phyloP scores from a whole-genome alignment of 106 monocot genomes.

The Cymbidium sinense region DNA sequence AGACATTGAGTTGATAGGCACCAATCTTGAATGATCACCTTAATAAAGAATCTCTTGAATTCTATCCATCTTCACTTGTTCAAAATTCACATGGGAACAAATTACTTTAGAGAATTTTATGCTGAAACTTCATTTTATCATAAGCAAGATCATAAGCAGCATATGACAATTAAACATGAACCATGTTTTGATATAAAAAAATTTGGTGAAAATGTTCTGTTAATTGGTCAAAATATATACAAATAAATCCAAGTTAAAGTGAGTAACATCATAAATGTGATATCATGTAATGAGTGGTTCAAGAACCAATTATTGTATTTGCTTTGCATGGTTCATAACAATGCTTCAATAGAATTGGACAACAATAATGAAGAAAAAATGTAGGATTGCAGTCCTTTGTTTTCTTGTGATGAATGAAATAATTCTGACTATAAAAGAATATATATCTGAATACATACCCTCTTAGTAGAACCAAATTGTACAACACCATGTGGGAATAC shows the following conservation, averaged over 20 bases:
- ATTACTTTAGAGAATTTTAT: neutral
- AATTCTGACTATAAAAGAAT: neutral
- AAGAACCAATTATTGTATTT: neutral
- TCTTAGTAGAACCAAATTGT: conserved; percentile 69
- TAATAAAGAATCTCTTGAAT: no score
- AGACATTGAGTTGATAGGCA: no score
- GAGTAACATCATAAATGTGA: neutral
- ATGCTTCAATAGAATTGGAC: neutral
- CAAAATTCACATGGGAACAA: neutral
- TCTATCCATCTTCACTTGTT: no score
- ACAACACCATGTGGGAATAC: conserved; percentile 71
- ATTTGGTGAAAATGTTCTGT: neutral
- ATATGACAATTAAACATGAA: neutral
- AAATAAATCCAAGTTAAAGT: neutral
- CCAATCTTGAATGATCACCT: no score
- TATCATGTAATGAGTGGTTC: neutral
- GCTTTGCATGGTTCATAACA: neutral
- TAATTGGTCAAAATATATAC: neutral
- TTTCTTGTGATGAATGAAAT: neutral
- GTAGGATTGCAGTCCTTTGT: neutral
- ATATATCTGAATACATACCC: conserved; percentile 29
- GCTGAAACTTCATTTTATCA: neutral
- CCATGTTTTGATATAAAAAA: neutral
- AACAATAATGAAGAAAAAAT: neutral
- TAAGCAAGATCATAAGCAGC: neutral